Percentiles rank a stretch among this genome's conserved stretches.
Conservation (phyloP, 2,329 filamentous ascomycete genomes). For the Coleophoma cylindrospora region DNA sequence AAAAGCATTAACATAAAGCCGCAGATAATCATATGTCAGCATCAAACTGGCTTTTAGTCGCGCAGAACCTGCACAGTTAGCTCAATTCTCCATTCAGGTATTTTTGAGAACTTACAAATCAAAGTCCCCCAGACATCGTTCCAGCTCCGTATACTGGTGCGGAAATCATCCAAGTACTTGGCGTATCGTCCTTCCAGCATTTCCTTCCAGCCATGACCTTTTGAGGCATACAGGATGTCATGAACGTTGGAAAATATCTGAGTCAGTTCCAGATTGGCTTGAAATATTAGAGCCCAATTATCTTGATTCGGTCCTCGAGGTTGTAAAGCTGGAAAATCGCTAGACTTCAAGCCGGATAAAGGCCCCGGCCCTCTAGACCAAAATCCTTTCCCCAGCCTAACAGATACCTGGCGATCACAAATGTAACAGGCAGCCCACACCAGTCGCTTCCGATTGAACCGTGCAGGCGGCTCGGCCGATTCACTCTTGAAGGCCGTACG, state of each 20-base stretch:
- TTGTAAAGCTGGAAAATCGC: conserved; percentile 49
- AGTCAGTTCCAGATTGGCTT: conserved; percentile 66
- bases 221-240: conserved; percentile 68
- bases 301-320: conserved; percentile 54
- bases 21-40: conserved; percentile 67
- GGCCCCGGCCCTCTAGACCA: conserved; percentile 69
- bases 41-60: conserved; percentile 63
- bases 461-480: conserved; percentile 50
- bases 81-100: neutral
- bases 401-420: conserved; percentile 60
- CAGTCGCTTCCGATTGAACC: conserved; percentile 57
- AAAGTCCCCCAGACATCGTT: conserved; percentile 65
- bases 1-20: conserved; percentile 71
- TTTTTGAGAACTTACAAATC: conserved; percentile 43
- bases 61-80: conserved; percentile 42
- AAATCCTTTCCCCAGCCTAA: conserved; percentile 66
- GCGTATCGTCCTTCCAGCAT: conserved; percentile 69
- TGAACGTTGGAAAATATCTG: conserved; percentile 71
- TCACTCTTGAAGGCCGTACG: conserved; percentile 61
- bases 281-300: conserved; percentile 64
- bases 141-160: conserved; percentile 64
- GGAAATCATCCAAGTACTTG: conserved; percentile 71
- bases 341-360: conserved; percentile 45
- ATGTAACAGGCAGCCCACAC: conserved; percentile 66
- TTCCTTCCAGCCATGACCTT: conserved; percentile 62